Base-by-base conservation (phyloP, 805 yeast genomes). In the Cyberlindnera samutprakarnensis region DNA sequence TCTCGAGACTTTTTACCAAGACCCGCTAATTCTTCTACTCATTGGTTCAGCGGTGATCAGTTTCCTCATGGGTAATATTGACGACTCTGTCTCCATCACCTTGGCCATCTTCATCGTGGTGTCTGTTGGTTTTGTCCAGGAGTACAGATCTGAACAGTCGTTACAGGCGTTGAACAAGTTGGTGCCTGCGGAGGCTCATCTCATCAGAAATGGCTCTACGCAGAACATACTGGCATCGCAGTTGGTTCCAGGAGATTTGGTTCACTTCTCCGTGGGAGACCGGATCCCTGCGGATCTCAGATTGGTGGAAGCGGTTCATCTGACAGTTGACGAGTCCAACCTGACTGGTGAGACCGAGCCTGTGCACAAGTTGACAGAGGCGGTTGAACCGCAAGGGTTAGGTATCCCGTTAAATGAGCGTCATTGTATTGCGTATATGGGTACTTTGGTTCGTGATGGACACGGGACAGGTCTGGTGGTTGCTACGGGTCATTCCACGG, bases 111-210 rank as follows among this genome's bases (percentile, higher is more conserved):
- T 84, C 27, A 88, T 92, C 44, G 99, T 92, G 20, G 96, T 92
- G 10, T 75, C 92, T 2, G 99, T 92, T 23, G 99, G 99, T 0
- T 92, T 92, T 61, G 88, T 92, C 20, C 99, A 92, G 61, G 99
- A 92, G 57, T 88, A 88, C 52, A 71, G 96, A 49, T 84, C 95
- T 2, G 99, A 92, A 52, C 82, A 92, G 64, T 84, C 96, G 5
- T 64, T 92, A 37, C 94, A 88, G 55, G 97, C 97, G 0, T 69
- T 92, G 38, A 88, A 83, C 55, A 82, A 83, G 52, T 69, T 92
- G 46, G 96, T 92, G 7, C 99, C 99, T 2, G 96, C 94, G n/a
- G 86, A 82, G 53, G 94, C 96, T 23, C 92, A 90, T 54, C 69
- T 92, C 30, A 80, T 94, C 9, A 72, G 99, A 57, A 78, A 74